Conservation (phyloP, 805 yeast genomes). For the Starmera dryadoides region DNA sequence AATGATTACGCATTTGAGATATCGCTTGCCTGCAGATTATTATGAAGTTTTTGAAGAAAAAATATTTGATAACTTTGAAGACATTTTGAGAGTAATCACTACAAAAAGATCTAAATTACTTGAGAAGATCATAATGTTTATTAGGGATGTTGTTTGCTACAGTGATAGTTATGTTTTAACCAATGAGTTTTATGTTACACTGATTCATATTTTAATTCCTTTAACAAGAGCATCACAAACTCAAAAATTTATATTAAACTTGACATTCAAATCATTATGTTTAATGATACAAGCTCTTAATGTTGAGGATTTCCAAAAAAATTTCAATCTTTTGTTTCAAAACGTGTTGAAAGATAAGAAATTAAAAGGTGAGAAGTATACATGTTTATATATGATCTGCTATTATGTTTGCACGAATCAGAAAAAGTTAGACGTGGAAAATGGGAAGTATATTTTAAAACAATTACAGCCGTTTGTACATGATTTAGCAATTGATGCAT, state of each 20-base stretch:
- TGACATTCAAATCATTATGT: conserved; percentile 16
- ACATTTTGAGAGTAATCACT: conserved; percentile 9
- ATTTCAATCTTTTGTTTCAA: conserved; percentile 12
- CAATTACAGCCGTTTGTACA: conserved; percentile 5
- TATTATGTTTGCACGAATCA: conserved; percentile 12
- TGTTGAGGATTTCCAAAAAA: conserved; percentile 8
- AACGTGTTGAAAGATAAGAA: conserved; percentile 8
- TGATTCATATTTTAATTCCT: conserved; percentile 15
- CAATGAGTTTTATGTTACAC: conserved; percentile 8
- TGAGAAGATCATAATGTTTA: conserved; percentile 12
- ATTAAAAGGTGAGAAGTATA: conserved; percentile 15
- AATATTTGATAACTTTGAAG: conserved; percentile 8
- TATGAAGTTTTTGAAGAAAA: conserved; percentile 8
- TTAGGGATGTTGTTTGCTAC: conserved; percentile 17
- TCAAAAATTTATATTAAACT: conserved; percentile 5
- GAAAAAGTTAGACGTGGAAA: conserved; percentile 1
- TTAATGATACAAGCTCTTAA: conserved; percentile 17
- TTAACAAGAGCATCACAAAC: conserved; percentile 15
- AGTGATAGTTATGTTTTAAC: conserved; percentile 6
- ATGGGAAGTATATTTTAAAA: conserved; percentile 1
- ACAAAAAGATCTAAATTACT: conserved; percentile 13
- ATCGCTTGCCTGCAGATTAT: conserved; percentile 7
- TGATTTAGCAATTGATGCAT: conserved; percentile 10
- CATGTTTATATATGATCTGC: conserved; percentile 17
- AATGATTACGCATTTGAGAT: conserved; percentile 15